Percentiles rank a stretch among this genome's conserved stretches.
phyloP scores from a whole-genome alignment of 2,329 filamentous ascomycete species.

The Fusarium liriodendri region DNA sequence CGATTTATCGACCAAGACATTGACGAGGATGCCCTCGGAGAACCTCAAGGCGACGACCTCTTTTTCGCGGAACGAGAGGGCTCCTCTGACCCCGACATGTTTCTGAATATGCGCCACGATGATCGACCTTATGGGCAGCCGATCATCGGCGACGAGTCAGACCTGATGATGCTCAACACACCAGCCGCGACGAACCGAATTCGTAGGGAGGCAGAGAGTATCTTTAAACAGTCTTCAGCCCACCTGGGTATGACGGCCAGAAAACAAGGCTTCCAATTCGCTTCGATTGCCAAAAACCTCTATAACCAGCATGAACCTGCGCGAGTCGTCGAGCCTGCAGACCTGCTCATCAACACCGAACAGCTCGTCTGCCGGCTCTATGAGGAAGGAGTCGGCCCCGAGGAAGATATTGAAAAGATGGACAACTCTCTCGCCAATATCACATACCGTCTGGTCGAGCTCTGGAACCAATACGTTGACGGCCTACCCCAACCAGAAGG shows the following conservation, averaged over 20 bases:
- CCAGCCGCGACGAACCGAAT: constrained; percentile 66
- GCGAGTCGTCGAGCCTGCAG: constrained; percentile 73
- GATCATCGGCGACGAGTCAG: constrained; percentile 58
- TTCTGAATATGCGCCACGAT: constrained; percentile 60
- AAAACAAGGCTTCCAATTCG: constrained; percentile 72
- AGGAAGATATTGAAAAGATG: constrained; percentile 67
- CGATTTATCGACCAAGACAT: constrained; percentile 52
- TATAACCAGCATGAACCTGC: constrained; percentile 68
- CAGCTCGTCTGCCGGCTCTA: constrained; percentile 74
- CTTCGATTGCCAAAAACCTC: constrained; percentile 77
- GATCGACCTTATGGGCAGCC: constrained; percentile 53
- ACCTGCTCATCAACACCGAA: constrained; percentile 82
- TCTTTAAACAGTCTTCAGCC: constrained; percentile 64
- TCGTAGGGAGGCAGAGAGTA: constrained; percentile 65
- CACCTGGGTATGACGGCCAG: constrained; percentile 54
- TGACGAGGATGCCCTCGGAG: constrained; percentile 50
- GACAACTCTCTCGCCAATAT: constrained; percentile 67
- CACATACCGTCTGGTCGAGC: constrained; percentile 61
- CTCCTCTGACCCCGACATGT: constrained; percentile 59
- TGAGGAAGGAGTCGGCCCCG: constrained; percentile 67
- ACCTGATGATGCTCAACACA: constrained; percentile 66
- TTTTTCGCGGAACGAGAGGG: constrained; percentile 51
- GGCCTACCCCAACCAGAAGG: constrained; percentile 60
- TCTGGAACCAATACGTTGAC: constrained; percentile 68
- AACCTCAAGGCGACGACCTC: constrained; percentile 51